These are phyloP conservation scores for Microbotryum saponariae DNA, from an alignment of 1,284 basidiomycete species.

Conservation along the genomic window DNA sequence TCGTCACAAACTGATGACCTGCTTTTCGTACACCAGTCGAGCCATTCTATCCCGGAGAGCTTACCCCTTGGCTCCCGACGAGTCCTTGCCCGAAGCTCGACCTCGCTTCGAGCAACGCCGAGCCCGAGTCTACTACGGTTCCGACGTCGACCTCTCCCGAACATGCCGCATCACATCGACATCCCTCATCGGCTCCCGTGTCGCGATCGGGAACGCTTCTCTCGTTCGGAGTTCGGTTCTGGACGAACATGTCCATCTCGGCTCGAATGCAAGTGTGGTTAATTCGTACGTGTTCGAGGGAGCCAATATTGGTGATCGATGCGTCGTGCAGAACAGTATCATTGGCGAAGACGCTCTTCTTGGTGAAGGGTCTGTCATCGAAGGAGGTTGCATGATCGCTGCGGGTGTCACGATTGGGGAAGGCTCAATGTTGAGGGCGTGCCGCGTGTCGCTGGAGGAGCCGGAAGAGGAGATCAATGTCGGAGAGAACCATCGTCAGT, in stretches of 20 bases:
- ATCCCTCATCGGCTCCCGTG: slow-evolving; percentile 67
- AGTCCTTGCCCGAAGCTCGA: slow-evolving; percentile 69
- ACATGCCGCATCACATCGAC: slow-evolving; percentile 69
- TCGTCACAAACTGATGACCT: neutral
- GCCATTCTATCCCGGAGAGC: slow-evolving; percentile 89
- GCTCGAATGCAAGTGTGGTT: slow-evolving; percentile 54
- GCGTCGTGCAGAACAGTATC: slow-evolving; percentile 63
- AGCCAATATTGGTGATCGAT: slow-evolving; percentile 66
- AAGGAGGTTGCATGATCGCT: slow-evolving; percentile 43
- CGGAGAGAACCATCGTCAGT: slow-evolving; percentile 41
- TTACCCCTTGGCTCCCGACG: slow-evolving; percentile 88
- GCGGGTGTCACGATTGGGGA: slow-evolving; percentile 38
- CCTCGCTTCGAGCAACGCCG: slow-evolving; percentile 66
- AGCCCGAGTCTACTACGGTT: slow-evolving; percentile 78
- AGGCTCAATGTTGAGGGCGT: slow-evolving; percentile 55
- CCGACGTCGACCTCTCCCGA: slow-evolving; percentile 51
- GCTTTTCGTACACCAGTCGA: slow-evolving; percentile 52
- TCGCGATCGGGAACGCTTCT: slow-evolving; percentile 57
- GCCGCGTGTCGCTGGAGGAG: slow-evolving; percentile 55
- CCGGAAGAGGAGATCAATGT: slow-evolving; percentile 39
- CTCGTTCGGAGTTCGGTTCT: slow-evolving; percentile 64
- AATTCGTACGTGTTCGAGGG: slow-evolving; percentile 77
- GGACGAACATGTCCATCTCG: slow-evolving; percentile 63
- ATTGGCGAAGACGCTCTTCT: slow-evolving; percentile 44
- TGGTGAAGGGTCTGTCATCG: slow-evolving; percentile 53